These are phyloP conservation scores for Dictyostelium intermedium DNA, from an alignment of 78 protist genomes.

Conservation along the genomic window DNA sequence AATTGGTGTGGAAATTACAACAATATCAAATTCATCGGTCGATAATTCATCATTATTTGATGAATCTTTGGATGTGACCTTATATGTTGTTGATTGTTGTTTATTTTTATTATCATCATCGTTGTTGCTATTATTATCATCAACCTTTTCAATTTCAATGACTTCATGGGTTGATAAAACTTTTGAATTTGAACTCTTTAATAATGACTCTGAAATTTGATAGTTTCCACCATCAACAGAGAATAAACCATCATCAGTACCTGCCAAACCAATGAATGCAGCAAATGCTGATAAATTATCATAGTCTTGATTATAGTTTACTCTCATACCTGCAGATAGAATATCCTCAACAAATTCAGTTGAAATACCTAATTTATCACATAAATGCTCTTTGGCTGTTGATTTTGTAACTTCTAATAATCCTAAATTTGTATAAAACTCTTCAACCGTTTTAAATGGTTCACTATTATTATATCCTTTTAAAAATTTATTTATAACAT, in stretches of 20 bases:
- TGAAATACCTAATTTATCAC: constrained; percentile 9
- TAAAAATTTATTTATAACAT: constrained; percentile 24
- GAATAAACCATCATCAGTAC: constrained; percentile 47
- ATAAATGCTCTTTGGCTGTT: constrained; percentile 32
- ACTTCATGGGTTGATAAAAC: neutral
- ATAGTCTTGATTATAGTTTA: constrained; percentile 64
- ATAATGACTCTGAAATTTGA: constrained; percentile 17
- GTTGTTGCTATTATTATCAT: neutral
- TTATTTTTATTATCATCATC: neutral
- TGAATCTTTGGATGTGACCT: neutral
- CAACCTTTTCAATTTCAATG: neutral
- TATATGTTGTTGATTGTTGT: neutral
- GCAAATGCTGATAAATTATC: constrained; percentile 67
- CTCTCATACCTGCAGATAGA: constrained; percentile 45
- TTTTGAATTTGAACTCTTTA: neutral
- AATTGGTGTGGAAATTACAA: constrained; percentile 54
- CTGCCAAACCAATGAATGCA: constrained; percentile 48
- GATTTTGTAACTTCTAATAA: constrained; percentile 7
- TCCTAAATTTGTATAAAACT: constrained; percentile 15
- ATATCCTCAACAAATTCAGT: constrained; percentile 44
- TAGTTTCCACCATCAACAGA: constrained; percentile 66
- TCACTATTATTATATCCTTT: constrained; percentile 9
- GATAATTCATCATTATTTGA: neutral
- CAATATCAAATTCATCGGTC: constrained; percentile 31
- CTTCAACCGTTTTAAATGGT: constrained; percentile 51